Percentiles rank a stretch among this genome's conserved stretches.
Evolutionary conservation across 208 protist genomes (phyloP).

Genomic region (Leptomonas seymouri): DNA sequence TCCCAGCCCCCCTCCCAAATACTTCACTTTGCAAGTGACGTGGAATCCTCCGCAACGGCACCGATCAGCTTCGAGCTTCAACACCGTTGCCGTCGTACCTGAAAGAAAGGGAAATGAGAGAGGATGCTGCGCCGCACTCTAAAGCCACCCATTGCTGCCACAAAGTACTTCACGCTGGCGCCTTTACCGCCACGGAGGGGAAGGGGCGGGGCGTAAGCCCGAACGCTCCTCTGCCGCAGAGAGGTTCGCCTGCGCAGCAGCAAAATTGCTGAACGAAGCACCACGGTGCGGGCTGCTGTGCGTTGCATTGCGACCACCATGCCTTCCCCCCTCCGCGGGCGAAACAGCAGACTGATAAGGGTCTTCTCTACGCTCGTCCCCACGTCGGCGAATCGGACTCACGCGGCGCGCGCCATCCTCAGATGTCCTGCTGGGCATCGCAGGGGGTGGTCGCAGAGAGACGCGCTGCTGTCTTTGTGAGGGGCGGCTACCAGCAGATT

Average conservation of each 20-base stretch:
- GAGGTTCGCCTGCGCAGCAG: constrained; percentile 14
- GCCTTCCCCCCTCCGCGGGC: too few relatives aligned
- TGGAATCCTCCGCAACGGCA: too few relatives aligned
- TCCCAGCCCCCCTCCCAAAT: too few relatives aligned
- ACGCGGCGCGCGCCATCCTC: constrained; percentile 1
- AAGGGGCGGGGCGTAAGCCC: constrained; percentile 10
- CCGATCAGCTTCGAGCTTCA: too few relatives aligned
- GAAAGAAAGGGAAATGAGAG: too few relatives aligned
- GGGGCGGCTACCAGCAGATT: not conserved
- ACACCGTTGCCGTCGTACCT: too few relatives aligned
- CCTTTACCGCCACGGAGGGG: constrained; percentile 24
- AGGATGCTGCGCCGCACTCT: too few relatives aligned
- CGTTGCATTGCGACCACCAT: not conserved
- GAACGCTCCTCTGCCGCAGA: constrained; percentile 20
- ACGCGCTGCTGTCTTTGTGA: not conserved
- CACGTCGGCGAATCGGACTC: not conserved
- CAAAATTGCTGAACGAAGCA: constrained; percentile 25
- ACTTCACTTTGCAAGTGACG: too few relatives aligned
- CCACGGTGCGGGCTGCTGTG: constrained; percentile 7
- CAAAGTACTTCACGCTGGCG: too few relatives aligned
- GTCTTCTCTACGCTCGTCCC: not conserved
- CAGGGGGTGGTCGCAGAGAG: constrained; percentile 6
- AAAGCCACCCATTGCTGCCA: too few relatives aligned
- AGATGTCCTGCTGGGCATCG: not conserved
- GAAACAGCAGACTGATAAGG: too few relatives aligned